Evolutionary conservation across 1,284 basidiomycete genomes (phyloP).

Genomic region (Ceratobasidium sp.): DNA sequence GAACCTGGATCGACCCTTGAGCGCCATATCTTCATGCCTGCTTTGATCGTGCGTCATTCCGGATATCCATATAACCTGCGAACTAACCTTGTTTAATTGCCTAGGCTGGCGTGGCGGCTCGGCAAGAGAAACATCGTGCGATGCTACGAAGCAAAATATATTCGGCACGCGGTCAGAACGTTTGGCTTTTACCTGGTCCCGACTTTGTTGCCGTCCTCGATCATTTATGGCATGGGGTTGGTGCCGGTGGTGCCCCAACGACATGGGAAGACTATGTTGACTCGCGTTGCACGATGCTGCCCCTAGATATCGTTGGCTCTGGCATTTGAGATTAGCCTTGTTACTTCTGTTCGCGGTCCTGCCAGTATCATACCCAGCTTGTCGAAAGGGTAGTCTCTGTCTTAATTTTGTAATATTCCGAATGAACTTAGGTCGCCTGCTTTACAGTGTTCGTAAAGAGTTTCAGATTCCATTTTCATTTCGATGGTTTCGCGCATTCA

Average conservation of each 20-base stretch:
- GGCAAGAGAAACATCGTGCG: constrained; percentile 20
- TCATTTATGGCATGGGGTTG: constrained; percentile 20
- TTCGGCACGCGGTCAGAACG: not conserved
- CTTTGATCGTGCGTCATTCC: not conserved
- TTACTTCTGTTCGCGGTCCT: too few relatives aligned
- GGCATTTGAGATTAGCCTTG: too few relatives aligned
- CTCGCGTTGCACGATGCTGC: not conserved
- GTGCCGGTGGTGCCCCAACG: not conserved
- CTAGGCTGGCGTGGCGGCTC: constrained; percentile 17
- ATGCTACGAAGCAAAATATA: constrained; percentile 9
- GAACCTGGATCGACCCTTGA: not conserved
- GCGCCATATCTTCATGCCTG: not conserved
- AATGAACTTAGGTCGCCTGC: too few relatives aligned
- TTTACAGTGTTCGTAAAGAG: too few relatives aligned
- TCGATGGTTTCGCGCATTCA: too few relatives aligned
- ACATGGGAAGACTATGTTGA: constrained; percentile 12
- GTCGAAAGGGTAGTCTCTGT: too few relatives aligned
- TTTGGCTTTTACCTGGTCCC: not conserved
- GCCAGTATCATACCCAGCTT: too few relatives aligned
- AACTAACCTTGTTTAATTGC: not conserved
- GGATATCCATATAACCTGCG: not conserved
- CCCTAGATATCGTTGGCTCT: not conserved
- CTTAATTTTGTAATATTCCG: too few relatives aligned
- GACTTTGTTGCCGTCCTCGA: constrained; percentile 22
- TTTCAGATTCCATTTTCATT: too few relatives aligned